phyloP scores from a whole-genome alignment of 805 yeast species.

The Aciculoconidium aculeatum region DNA sequence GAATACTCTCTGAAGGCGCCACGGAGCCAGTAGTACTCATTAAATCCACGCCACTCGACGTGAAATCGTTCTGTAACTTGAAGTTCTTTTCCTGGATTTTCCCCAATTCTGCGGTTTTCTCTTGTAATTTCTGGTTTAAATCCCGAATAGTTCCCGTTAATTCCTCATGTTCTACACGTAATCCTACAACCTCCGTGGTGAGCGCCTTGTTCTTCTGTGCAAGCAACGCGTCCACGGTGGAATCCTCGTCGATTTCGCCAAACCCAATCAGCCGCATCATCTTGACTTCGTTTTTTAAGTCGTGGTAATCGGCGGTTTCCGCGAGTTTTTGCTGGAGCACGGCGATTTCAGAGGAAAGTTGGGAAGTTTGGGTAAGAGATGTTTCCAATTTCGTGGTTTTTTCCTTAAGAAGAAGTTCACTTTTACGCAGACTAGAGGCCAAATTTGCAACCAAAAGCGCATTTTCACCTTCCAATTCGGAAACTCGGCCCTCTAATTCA shows the following conservation, averaged over 20 bases:
- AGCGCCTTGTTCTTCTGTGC: slow-evolving; percentile 67
- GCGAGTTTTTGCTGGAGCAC: slow-evolving; percentile 44
- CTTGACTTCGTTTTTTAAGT: slow-evolving; percentile 68
- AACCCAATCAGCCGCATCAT: slow-evolving; percentile 72
- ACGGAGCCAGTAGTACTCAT: slow-evolving; percentile 12
- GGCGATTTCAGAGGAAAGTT: slow-evolving; percentile 45
- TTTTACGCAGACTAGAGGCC: too few relatives aligned
- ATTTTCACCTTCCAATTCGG: slow-evolving; percentile 65
- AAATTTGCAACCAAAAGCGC: slow-evolving; percentile 53
- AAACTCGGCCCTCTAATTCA: slow-evolving; percentile 39
- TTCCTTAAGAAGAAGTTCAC: slow-evolving; percentile 16
- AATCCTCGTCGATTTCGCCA: slow-evolving; percentile 42
- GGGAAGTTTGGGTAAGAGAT: too few relatives aligned
- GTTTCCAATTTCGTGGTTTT: slow-evolving; percentile 30
- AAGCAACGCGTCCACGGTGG: slow-evolving; percentile 50
- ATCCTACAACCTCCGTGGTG: slow-evolving; percentile 61
- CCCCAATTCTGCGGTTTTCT: slow-evolving; percentile 38
- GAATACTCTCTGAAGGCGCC: slow-evolving; percentile 46
- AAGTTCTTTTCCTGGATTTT: slow-evolving; percentile 41
- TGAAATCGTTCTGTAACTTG: slow-evolving; percentile 74
- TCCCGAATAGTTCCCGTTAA: too few relatives aligned
- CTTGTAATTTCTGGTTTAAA: too few relatives aligned
- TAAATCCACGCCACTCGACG: slow-evolving; percentile 29
- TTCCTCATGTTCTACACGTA: slow-evolving; percentile 54
- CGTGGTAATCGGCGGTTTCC: slow-evolving; percentile 66